These are phyloP conservation scores for Echites panduratus DNA, from an alignment of 257 asterid genomes.

Conservation along the genomic window DNA sequence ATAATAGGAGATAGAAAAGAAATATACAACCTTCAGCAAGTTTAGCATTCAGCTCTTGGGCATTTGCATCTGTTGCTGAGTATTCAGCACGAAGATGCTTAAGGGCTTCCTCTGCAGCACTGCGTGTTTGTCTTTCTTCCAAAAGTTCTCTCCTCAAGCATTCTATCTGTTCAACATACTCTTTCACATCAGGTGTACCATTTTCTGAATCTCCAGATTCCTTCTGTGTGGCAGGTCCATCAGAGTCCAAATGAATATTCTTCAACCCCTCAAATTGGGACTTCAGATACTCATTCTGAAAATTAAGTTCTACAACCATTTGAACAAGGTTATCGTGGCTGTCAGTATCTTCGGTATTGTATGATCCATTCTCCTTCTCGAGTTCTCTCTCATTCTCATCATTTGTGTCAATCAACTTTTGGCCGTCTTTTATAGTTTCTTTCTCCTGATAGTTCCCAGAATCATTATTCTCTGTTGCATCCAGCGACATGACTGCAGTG, in stretches of 20 bases:
- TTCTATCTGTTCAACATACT: conserved; percentile 55
- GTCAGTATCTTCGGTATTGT: conserved; percentile 27
- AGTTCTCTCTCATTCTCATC: conserved; percentile 24
- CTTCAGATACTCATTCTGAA: conserved; percentile 82
- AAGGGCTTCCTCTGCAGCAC: conserved; percentile 90
- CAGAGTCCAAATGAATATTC: conserved; percentile 30
- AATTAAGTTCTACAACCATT: conserved; percentile 69
- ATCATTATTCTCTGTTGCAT: conserved; percentile 36
- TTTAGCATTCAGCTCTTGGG: conserved; percentile 64
- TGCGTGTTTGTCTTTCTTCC: conserved; percentile 80
- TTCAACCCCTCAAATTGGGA: conserved; percentile 64
- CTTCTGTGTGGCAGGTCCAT: conserved; percentile 19
- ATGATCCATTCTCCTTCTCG: conserved; percentile 40
- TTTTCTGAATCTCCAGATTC: conserved; percentile 26
- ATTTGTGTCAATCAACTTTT: conserved; percentile 33
- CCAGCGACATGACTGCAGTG: conserved; percentile 37
- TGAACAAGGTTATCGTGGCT: conserved; percentile 55
- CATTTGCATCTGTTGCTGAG: conserved; percentile 71
- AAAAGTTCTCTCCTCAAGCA: conserved; percentile 59
- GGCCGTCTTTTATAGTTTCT: conserved; percentile 29
- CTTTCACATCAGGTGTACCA: conserved; percentile 26
- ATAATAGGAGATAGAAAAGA: conserved; percentile 18
- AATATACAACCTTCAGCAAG: conserved; percentile 83
- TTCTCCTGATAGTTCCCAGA: conserved; percentile 32
- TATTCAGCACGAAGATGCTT: conserved; percentile 67